Base-by-base conservation (phyloP, 805 yeast genomes). In the Metschnikowia rubicola region DNA sequence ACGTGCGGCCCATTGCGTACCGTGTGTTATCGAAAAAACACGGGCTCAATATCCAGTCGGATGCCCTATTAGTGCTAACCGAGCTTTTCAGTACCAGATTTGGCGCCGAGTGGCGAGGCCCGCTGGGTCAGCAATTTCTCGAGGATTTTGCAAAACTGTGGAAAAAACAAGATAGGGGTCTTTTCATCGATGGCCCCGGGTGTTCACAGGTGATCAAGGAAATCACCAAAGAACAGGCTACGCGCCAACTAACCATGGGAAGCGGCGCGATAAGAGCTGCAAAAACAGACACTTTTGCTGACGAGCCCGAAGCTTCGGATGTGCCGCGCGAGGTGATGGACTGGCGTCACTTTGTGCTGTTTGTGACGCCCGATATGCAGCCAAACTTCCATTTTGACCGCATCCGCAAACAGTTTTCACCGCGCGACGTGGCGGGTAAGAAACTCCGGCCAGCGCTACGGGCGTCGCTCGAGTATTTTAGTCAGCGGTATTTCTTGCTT, bases 1-100 rank as follows among this genome's bases (percentile, higher is more conserved):
- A 87, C 59, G 70, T 94, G 37, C 78, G 99, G 38, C 99, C 99
- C 1, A 69, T 92, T 41, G 97, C 97, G 0, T 94, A 91, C 64
- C 73, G 99, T 35, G 79, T 92, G 1, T 66, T 94, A 8, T 88
- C 98, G 4, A 92, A 90, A 66, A 94, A 92, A 61, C 92, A 89
- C 62, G 97, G 97, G 0, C 76, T 94, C 29, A 90, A 90, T 63
- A 79, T 94, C 53, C 89, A 92, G 59, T 83, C 97, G 0, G 84
- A 86, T 53, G 98, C 97, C 0, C 70, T 94, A 12, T 78, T 74
- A 37, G 77, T 78, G 1, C 68, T 94, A 30, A 87, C 97, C 1
- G 82, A 81, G n/a, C 77, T 80, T 44, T 73, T 94, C 26, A 94
- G 97, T 2, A 74, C 73, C 36, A 76, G 77, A 37, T 91, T 83